Evolutionary conservation across 2,329 filamentous ascomycete genomes (phyloP).

Genomic region (Stagonosporopsis vannaccii): DNA sequence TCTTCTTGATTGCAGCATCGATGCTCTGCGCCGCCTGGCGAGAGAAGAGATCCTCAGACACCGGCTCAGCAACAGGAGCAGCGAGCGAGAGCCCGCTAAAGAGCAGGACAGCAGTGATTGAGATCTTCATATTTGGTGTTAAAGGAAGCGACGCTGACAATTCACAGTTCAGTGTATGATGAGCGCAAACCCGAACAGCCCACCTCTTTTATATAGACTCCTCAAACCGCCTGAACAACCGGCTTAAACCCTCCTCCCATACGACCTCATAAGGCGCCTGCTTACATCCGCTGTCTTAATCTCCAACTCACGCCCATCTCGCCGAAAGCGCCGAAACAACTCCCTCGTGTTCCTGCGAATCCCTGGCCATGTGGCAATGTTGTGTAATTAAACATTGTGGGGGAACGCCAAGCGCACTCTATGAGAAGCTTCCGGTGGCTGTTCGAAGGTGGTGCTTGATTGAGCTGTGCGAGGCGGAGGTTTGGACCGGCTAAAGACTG

Average conservation of each 20-base stretch:
- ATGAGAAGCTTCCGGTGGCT: constrained; percentile 29
- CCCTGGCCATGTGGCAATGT: not conserved
- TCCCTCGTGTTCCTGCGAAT: not conserved
- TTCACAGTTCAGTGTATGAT: not conserved
- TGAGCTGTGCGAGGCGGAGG: not conserved
- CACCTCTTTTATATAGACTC: not conserved
- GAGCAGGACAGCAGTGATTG: constrained; percentile 37
- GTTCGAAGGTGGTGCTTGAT: constrained; percentile 17
- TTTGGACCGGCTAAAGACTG: constrained; percentile 13
- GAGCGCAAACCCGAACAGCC: not conserved
- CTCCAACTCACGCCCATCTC: not conserved
- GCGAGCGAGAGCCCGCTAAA: constrained; percentile 37
- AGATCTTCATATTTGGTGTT: constrained; percentile 40
- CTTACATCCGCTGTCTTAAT: not conserved
- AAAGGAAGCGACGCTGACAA: not conserved
- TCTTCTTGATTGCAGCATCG: constrained; percentile 64
- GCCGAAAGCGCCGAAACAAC: not conserved
- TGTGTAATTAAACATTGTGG: constrained; percentile 1
- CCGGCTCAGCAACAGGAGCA: constrained; percentile 36
- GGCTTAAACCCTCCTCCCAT: not conserved
- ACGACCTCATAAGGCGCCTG: not conserved
- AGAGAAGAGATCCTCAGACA: constrained; percentile 34
- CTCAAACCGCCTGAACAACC: not conserved
- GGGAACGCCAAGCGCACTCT: constrained; percentile 22
- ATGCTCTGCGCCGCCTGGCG: constrained; percentile 57